Evolutionary conservation across 257 asterid species (phyloP), one percentile per base, ranked within the genome.

Genomic region (Coffea eugenioides): DNA sequence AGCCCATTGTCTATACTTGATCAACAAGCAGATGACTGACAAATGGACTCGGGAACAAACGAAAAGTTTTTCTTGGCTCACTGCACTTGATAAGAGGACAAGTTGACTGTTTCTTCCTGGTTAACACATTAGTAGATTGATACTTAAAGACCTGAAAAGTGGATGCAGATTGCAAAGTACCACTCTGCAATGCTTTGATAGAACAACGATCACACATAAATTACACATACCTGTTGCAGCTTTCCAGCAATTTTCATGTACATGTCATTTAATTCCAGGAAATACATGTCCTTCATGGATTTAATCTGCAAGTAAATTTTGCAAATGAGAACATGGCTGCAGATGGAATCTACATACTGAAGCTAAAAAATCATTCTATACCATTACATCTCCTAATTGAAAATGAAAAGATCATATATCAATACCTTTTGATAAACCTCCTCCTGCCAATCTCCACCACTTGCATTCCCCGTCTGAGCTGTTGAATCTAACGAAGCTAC

Each of bases 361-460:
- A 31, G 5, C 20, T 77, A 31, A 27, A 2, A 16, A 10, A 41
- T 13, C 10, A 51, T 16, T 62, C 8, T 65, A 15, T 74, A 54
- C 41, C 74, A 8, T 5, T 16, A 31, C 66, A 25, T 18, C 39
- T 73, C 61, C 20, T 67, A 15, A 18, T 8, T 21, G 57, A 27
- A 25, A 71, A 71, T 13, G 62, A 51, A 81, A 77, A 67, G 48
- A 56, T 48, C 70, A 52, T 21, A 62, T 56, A 73, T 49, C 54
- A 49, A 15, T 88, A 96, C 99, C 99, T 92, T 95, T 74, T 96
- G 99, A 89, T 87, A 92, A 69, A 89, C 84, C 83, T 94, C 99
- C 85, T 96, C 99, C 86, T 92, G 97, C 98, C 96, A 94, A 75
- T 96, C 99, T 80, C 91, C 96, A 51, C 86, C 88, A 86, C 73